Base-by-base conservation (phyloP, 2,329 filamentous ascomycete genomes). In the Apiospora phragmitis region DNA sequence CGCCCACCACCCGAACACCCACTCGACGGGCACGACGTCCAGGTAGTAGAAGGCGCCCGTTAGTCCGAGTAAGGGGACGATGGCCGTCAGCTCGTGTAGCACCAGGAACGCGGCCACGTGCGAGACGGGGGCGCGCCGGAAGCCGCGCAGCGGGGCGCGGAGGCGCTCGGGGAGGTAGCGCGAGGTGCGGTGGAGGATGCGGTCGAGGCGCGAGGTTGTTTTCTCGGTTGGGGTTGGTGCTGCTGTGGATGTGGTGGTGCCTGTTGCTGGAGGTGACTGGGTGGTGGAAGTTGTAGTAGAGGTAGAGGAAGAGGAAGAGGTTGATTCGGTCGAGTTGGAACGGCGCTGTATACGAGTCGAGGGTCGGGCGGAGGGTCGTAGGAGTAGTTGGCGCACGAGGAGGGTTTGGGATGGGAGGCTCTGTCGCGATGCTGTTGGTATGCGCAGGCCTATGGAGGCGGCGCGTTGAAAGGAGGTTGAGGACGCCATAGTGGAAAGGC, bases 61-160 rank as follows among this genome's bases (percentile, higher is more conserved):
- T 1, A 98, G 87, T 0, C 89, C 91, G 49, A 97, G 80, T 0
- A 98, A 82, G 0, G 95, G 95, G 1, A 95, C 81, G 14, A 98
- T 83, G 12, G 96, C 95, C 0, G 96, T 98, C 62, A 98, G 80
- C 81, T 99, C 96, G 84, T 99, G 96, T 0, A 99, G 87, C 49
- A 98, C 85, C 14, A 98, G 85, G 80, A 99, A 99, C 0, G 95
- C 91, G 1, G 92, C 89, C 55, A 97, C 86, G 82, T 98, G 94
- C 0, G 93, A 93, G 62, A 94, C 81, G 0, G 96, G 96, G 0
- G 94, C 94, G 70, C 88, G 86, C 70, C 91, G 89, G 3, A 99
- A 88, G 0, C 90, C 89, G 0, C 84, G 81, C 0, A 93, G 91
- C 83, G 94, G 93, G 68, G 85, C 86, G 70, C 89, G 92, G 16